These are phyloP conservation scores for Malassezia brasiliensis DNA, from an alignment of 1,284 basidiomycete species.

Conservation along the genomic window DNA sequence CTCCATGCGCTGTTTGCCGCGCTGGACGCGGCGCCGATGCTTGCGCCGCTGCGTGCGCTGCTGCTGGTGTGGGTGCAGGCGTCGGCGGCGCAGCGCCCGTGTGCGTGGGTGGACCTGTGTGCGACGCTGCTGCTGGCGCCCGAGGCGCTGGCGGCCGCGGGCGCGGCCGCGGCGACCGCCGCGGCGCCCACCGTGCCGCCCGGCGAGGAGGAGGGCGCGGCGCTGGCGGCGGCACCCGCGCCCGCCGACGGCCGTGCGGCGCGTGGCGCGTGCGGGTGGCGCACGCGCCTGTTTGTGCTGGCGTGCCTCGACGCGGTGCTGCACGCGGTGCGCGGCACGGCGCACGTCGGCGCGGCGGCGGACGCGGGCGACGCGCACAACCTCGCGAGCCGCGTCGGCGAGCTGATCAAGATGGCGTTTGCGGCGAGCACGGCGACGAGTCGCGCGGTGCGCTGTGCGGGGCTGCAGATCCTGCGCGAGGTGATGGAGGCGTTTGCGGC, in stretches of 20 bases:
- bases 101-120: slow-evolving; percentile 95
- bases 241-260: slow-evolving; percentile 67
- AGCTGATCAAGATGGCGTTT: slow-evolving; percentile 95
- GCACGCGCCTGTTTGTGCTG: slow-evolving; percentile 89
- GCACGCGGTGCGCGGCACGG: slow-evolving; percentile 57
- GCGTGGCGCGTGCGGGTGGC: slow-evolving; percentile 69
- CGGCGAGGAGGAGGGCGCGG: slow-evolving; percentile 12
- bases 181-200: neutral
- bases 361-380: slow-evolving; percentile 57
- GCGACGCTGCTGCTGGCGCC: slow-evolving; percentile 41
- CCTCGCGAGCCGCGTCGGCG: slow-evolving; percentile 60
- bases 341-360: slow-evolving; percentile 55
- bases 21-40: slow-evolving; percentile 82
- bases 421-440: slow-evolving; percentile 91
- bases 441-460: slow-evolving; percentile 87
- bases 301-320: slow-evolving; percentile 87
- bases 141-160: neutral
- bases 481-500: slow-evolving; percentile 84
- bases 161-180: neutral
- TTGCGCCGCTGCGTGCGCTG: slow-evolving; percentile 87
- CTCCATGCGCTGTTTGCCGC: slow-evolving; percentile 91
- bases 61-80: slow-evolving; percentile 92
- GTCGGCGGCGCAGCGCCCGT: slow-evolving; percentile 82
- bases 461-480: slow-evolving; percentile 75
- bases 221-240: slow-evolving; percentile 6